These are phyloP conservation scores for Calophaca sinica DNA, from an alignment of 306 rosid genomes.

Conservation along the genomic window DNA sequence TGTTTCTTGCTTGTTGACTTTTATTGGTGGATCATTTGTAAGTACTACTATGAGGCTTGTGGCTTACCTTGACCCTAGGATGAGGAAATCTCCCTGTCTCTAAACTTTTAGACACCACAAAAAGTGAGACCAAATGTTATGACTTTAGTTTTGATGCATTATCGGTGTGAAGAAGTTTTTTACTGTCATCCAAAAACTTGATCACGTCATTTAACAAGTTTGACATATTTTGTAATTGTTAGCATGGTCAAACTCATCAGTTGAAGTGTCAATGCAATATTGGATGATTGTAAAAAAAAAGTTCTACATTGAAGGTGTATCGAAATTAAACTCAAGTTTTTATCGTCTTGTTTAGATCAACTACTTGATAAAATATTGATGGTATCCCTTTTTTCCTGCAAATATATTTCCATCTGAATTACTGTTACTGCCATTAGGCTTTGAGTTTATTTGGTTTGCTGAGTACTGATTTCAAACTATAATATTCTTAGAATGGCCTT, in stretches of 20 bases:
- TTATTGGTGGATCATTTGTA: too few relatives aligned
- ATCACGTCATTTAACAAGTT: background rate
- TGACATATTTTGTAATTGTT: conserved; percentile 7
- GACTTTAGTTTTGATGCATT: too few relatives aligned
- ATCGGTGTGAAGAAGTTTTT: too few relatives aligned
- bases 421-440: background rate
- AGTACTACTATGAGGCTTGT: too few relatives aligned
- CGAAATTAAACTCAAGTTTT: background rate
- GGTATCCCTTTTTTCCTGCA: background rate
- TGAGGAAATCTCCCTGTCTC: too few relatives aligned
- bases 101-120: too few relatives aligned
- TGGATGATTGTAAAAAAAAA: background rate
- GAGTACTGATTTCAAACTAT: background rate
- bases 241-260: background rate
- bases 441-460: conserved; percentile 19
- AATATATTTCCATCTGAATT: conserved; percentile 16
- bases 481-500: background rate
- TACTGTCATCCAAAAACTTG: background rate
- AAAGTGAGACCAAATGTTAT: too few relatives aligned
- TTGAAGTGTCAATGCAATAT: background rate
- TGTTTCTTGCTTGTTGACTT: too few relatives aligned
- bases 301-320: background rate
- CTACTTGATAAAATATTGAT: background rate
- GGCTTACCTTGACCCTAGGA: too few relatives aligned
- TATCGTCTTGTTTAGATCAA: conserved; percentile 9